These are phyloP conservation scores for Phytophthora fragariaefolia DNA, from an alignment of 352 stramenopile species.

Conservation along the genomic window DNA sequence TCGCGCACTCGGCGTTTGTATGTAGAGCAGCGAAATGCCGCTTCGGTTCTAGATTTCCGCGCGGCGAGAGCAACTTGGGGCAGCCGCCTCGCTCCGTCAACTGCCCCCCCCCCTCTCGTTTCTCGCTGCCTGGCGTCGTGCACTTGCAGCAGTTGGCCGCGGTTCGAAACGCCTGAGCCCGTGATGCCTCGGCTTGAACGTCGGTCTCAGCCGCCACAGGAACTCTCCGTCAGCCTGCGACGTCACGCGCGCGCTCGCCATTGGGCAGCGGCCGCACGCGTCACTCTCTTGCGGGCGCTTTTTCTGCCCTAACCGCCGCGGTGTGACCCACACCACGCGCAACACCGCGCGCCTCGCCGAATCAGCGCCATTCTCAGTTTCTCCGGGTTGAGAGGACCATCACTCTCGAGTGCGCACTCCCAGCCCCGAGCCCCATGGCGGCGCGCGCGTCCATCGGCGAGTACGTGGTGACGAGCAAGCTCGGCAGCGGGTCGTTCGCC, in stretches of 20 bases:
- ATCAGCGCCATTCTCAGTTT: too few relatives aligned
- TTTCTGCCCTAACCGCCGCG: conserved; percentile 19
- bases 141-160: not conserved
- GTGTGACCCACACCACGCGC: conserved; percentile 18
- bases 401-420: conserved; percentile 30
- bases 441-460: conserved; percentile 69
- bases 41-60: conserved; percentile 28
- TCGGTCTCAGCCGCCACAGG: not conserved
- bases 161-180: not conserved
- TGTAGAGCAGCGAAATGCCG: conserved; percentile 28
- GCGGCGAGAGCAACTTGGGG: not conserved
- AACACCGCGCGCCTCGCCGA: too few relatives aligned
- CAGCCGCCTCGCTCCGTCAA: not conserved
- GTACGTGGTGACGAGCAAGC: conserved; percentile 91
- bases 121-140: not conserved
- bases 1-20: conserved; percentile 15
- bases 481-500: conserved; percentile 95
- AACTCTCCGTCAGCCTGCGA: conserved; percentile 4
- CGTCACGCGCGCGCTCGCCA: conserved; percentile 1
- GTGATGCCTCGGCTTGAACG: not conserved
- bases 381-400: too few relatives aligned
- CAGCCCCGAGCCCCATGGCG: conserved; percentile 51
- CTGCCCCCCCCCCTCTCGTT: not conserved
- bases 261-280: conserved; percentile 9
- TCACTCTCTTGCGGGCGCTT: too few relatives aligned